phyloP scores from a whole-genome alignment of 768 basidiomycete species.

The Hydnomerulius pinastri region DNA sequence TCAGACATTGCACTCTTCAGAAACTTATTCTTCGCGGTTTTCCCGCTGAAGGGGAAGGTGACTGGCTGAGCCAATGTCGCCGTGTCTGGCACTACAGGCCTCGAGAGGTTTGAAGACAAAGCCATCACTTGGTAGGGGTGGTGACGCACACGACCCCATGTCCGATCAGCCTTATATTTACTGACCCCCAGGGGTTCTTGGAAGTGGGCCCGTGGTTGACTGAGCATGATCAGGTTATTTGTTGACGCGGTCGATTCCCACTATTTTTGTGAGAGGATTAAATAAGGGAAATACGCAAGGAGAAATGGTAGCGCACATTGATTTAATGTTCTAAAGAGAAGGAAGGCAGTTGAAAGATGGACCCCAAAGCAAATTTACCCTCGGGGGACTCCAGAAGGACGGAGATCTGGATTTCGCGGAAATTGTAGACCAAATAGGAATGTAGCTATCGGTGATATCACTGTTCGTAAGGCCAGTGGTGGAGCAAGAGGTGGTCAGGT shows the following conservation, averaged over 20 bases:
- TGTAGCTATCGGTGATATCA: no score
- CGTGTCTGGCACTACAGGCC: constrained; percentile 17
- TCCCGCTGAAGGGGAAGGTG: constrained; percentile 32
- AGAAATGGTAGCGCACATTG: no score
- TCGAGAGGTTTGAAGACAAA: constrained; percentile 12
- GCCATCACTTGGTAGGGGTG: constrained; percentile 18
- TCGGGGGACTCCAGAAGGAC: no score
- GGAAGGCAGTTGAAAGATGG: no score
- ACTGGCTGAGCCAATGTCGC: constrained; percentile 25
- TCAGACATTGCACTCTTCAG: constrained; percentile 39
- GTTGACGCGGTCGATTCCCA: constrained; percentile 1
- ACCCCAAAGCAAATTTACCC: no score
- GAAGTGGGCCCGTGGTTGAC: constrained; percentile 4
- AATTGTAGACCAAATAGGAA: no score
- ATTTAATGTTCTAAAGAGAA: no score
- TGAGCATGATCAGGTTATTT: constrained; percentile 16
- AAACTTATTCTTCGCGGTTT: constrained; percentile 30
- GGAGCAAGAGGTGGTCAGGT: no score
- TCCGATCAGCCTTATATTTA: constrained; percentile 21
- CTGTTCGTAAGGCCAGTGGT: no score
- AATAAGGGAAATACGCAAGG: no score
- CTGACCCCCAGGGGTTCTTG: constrained; percentile 12
- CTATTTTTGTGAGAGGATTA: constrained; percentile 1
- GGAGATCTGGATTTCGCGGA: no score
- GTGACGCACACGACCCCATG: constrained; percentile 8